Percentiles rank a stretch among this genome's conserved stretches.
These are phyloP conservation scores for Boletus barrowsii DNA, from an alignment of 768 basidiomycete species.

Conservation along the genomic window DNA sequence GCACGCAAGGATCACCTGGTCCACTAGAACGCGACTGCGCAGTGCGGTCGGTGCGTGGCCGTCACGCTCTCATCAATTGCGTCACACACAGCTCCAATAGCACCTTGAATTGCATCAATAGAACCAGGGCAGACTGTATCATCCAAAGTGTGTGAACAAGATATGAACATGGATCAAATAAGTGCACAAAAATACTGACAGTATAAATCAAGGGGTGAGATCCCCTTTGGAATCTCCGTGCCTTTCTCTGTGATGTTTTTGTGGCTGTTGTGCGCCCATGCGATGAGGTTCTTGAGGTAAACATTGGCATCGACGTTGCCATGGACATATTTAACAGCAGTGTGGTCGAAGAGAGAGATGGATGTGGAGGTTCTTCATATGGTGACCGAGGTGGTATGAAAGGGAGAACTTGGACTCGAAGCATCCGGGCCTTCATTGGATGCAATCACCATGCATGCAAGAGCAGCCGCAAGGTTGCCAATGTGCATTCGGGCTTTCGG, in stretches of 20 bases:
- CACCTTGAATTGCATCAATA: conserved; percentile 74
- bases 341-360: conserved; percentile 52
- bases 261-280: conserved; percentile 57
- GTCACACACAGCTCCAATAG: conserved; percentile 81
- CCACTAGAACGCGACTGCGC: background rate
- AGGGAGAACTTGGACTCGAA: conserved; percentile 6
- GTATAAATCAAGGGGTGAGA: conserved; percentile 81
- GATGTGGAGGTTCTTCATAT: conserved; percentile 54
- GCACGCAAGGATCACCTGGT: conserved; percentile 22
- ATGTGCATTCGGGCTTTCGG: background rate
- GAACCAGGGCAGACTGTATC: conserved; percentile 74
- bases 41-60: conserved; percentile 19
- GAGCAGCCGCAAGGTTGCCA: conserved; percentile 45
- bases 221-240: conserved; percentile 72
- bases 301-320: conserved; percentile 66
- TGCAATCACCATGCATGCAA: conserved; percentile 42
- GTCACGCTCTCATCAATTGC: conserved; percentile 71
- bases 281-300: conserved; percentile 61
- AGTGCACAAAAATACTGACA: conserved; percentile 41
- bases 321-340: conserved; percentile 72
- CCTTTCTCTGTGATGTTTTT: conserved; percentile 58
- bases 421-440: conserved; percentile 1
- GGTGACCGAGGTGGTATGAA: conserved; percentile 32
- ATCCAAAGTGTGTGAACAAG: too few species aligned
- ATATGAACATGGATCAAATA: background rate